Evolutionary conservation across 495 filamentous ascomycete species (phyloP), one percentile per base, ranked within the genome.

Genomic region (Aspergillus campestris): DNA sequence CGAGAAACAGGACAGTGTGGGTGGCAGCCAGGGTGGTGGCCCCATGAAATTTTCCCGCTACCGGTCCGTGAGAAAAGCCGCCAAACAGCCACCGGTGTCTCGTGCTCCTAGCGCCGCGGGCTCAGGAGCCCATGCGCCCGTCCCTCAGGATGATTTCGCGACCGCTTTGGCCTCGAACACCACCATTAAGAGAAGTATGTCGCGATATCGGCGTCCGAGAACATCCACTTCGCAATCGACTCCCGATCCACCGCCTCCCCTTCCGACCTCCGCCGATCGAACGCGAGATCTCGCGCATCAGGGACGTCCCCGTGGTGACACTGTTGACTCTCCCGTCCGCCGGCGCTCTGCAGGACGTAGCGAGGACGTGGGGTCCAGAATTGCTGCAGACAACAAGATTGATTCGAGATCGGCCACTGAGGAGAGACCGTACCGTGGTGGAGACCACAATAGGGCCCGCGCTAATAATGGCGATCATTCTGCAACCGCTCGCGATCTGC

Each of bases 111-210:
- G 10, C 28, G 7, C 31, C 40, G 18, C 48, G 43, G 36, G 36
- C 46, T 14, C 42, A 44, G 27, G 35, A 37, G 38, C 29, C 40
- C 12, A 43, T 14, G 42, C 8, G 14, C 27, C 43, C 34, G 31
- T 30, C 36, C 36, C 37, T 15, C 42, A 34, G 10, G 36, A 47
- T 28, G 14, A 8, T 29, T n/a, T 40, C 5, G 31, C 35, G 13
- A 34, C 33, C 27, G 27, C 32, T 5, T 42, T 28, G 11, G 34
- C 12, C n/a, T 31, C 45, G 8, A 38, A 27, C 11, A 55, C 65
- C 31, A 64, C 66, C 29, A 68, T 78, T 47, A 62, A 70, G 47
- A 71, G 72, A 40, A 79, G 75, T 57, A 79, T 78, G 71, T 78
- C 77, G 53, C 71, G 78, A 38, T 82, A 82, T 51, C 70, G 76